Evolutionary conservation across 1,139 yeast species (phyloP).

Genomic region (Lodderomyces orthopsilosis): DNA sequence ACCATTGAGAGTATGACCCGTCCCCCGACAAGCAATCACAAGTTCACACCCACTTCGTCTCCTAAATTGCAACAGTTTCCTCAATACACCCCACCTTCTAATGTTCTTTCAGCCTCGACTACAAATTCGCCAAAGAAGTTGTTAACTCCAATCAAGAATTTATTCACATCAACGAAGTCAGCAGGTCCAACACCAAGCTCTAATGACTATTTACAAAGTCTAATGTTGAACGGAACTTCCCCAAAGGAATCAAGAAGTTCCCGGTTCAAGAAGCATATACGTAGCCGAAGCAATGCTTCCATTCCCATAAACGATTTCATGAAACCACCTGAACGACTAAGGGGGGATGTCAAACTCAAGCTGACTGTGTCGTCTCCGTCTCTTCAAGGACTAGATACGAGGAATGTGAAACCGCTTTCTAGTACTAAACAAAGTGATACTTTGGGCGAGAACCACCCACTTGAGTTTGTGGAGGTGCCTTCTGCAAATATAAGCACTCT

Average conservation of each 20-base stretch:
- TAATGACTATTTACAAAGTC: constrained; percentile 10
- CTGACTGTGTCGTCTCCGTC: constrained; percentile 8
- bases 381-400: constrained; percentile 1
- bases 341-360: not conserved
- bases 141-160: constrained; percentile 41
- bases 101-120: constrained; percentile 12
- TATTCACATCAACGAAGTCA: constrained; percentile 25
- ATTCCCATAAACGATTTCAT: not conserved
- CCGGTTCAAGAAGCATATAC: constrained; percentile 7
- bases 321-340: constrained; percentile 7
- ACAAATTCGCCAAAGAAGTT: constrained; percentile 42
- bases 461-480: not conserved
- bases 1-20: constrained; percentile 5
- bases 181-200: constrained; percentile 13
- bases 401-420: not conserved
- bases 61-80: constrained; percentile 20
- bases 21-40: constrained; percentile 5
- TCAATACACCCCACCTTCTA: constrained; percentile 29
- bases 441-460: not conserved
- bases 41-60: constrained; percentile 21
- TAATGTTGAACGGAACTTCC: constrained; percentile 5
- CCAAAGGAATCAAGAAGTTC: constrained; percentile 8
- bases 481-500: constrained; percentile 5
- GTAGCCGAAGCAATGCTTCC: constrained; percentile 9
- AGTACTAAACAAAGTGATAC: not conserved